Evolutionary conservation across 2,329 filamentous ascomycete genomes (phyloP).

Genomic region (Madurella fahalii): DNA sequence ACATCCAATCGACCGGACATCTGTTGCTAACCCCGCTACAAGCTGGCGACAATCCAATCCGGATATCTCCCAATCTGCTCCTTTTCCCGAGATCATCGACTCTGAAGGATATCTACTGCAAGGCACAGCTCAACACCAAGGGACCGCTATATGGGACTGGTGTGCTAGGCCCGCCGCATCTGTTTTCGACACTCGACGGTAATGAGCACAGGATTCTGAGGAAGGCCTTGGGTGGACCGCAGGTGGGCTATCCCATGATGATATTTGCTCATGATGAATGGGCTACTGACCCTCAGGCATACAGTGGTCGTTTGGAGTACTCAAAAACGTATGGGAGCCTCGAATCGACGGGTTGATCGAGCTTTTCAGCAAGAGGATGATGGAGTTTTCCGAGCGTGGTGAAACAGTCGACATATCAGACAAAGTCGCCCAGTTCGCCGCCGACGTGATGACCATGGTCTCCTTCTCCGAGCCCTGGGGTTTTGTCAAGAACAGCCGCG

Average conservation of each 20-base stretch:
- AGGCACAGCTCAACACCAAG: conserved; percentile 35
- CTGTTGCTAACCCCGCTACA: too few species aligned
- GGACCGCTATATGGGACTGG: conserved; percentile 33
- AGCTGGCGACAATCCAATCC: conserved; percentile 30
- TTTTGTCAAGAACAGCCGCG: conserved; percentile 36
- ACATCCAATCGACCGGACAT: too few species aligned
- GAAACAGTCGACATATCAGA: conserved; percentile 32
- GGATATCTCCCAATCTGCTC: conserved; percentile 36
- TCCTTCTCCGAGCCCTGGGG: conserved; percentile 36
- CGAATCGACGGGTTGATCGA: conserved; percentile 34
- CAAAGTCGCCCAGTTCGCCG: conserved; percentile 38
- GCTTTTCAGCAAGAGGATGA: conserved; percentile 33
- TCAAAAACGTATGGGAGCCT: conserved; percentile 38
- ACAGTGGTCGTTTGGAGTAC: not conserved
- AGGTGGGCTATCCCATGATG: conserved; percentile 29
- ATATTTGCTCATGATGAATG: too few species aligned
- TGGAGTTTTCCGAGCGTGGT: conserved; percentile 25
- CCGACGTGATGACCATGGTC: conserved; percentile 39
- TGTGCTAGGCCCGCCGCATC: conserved; percentile 32
- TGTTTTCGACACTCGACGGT: conserved; percentile 31
- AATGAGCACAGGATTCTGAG: conserved; percentile 33
- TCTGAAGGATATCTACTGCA: conserved; percentile 39
- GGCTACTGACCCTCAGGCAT: too few species aligned
- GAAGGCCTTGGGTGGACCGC: conserved; percentile 33
- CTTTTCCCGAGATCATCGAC: conserved; percentile 34